Conservation (phyloP, 192 early-diverging fungal species). For the Cetraspora pellucida region DNA sequence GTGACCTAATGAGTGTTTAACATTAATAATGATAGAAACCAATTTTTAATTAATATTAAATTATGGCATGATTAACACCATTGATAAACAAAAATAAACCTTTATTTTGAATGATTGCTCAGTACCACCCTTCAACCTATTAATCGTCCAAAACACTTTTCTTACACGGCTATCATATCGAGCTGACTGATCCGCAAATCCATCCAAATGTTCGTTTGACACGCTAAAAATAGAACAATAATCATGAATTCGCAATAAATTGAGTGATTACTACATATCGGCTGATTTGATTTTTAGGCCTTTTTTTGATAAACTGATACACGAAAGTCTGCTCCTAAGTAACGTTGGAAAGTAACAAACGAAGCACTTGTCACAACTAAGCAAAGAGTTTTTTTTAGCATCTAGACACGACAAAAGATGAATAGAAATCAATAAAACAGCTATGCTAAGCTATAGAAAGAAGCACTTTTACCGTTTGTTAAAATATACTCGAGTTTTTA, state of each 20-base stretch:
- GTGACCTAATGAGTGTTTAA: background rate
- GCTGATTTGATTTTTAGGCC: no score
- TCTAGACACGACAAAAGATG: no score
- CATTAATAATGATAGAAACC: no score
- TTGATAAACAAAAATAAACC: constrained; percentile 3
- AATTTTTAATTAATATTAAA: background rate
- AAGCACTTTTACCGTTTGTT: no score
- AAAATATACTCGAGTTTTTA: no score
- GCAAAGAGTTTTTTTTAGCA: no score
- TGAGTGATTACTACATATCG: background rate
- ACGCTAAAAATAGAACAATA: background rate
- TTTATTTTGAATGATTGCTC: constrained; percentile 22
- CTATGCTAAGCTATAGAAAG: no score
- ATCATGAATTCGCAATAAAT: background rate
- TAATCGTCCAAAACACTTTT: constrained; percentile 19
- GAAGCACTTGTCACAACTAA: no score
- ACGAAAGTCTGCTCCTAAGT: no score
- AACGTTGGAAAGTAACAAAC: no score
- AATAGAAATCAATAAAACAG: no score
- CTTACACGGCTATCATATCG: constrained; percentile 8
- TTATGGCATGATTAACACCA: background rate
- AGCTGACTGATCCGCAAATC: background rate
- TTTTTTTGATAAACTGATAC: no score
- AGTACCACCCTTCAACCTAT: constrained; percentile 18
- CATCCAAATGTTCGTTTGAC: background rate